Base-by-base conservation (phyloP, 768 basidiomycete genomes). In the Trametes maxima region DNA sequence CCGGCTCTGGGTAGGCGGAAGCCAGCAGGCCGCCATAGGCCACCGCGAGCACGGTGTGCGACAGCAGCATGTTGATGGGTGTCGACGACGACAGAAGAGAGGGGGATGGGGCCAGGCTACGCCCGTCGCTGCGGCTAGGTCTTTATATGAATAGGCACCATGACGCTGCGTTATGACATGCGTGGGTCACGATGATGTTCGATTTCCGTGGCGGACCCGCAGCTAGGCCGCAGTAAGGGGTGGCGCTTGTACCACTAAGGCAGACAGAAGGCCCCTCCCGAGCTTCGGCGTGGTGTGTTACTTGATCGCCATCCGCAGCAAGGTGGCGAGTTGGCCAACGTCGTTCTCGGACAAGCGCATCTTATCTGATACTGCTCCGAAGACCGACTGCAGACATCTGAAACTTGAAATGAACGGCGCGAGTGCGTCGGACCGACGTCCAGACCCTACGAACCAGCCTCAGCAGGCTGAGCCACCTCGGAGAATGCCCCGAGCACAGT, bases 41-140 rank as follows among this genome's bases (percentile, higher is more conserved):
- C 37, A 60, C 61, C 51, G 66, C 68, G 53, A 65, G 64, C 48
- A 65, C 43, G 63, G 66, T 60, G 65, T 61, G 63, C 54, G 59
- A 50, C 42, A 67, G 59, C 63, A 67, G 61, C 52, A 60, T 69
- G 39, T 53, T 40, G 57, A 33, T 33, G 36, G 63, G 45, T 28
- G 22, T 12, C n/a, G 46, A 25, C 21, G 53, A 25, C 21, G 39
- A 19, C 50, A 39, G 52, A 44, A 22, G 44, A 21, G 37, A 53
- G 63, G 17, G 45, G 54, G 42, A 44, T 22, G 39, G 43, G 43
- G 28, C 36, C 12, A 19, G 44, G 36, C 17, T 36, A 13, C 25
- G n/a, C 44, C 5, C n/a, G n/a, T 16, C 44, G 3, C 10, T 10
- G 19, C n/a, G 44, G n/a, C 10, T 21, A 42, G 16, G 28, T 28